These are phyloP conservation scores for Hypoxylon rubiginosum DNA, from an alignment of 2,329 filamentous ascomycete species.

Conservation along the genomic window DNA sequence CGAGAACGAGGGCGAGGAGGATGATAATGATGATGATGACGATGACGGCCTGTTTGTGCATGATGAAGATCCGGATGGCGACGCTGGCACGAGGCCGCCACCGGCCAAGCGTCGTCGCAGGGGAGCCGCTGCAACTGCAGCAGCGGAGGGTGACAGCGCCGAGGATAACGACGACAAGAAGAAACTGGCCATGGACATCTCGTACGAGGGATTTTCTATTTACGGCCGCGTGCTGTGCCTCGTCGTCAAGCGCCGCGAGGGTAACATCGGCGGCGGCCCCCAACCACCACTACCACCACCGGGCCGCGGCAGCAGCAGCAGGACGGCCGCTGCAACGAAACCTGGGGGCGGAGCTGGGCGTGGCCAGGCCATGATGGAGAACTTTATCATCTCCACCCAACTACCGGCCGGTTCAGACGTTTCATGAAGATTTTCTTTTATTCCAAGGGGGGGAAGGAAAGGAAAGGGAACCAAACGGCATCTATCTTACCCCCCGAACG, in stretches of 20 bases:
- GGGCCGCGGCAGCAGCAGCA: slow-evolving; percentile 48
- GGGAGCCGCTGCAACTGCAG: slow-evolving; percentile 49
- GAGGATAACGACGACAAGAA: slow-evolving; percentile 83
- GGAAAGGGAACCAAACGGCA: background rate
- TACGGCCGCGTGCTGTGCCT: slow-evolving; percentile 93
- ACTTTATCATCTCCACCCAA: slow-evolving; percentile 87
- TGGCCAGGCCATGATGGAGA: slow-evolving; percentile 82
- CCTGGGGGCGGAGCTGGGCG: slow-evolving; percentile 45
- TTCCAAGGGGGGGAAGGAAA: too few relatives aligned
- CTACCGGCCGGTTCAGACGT: slow-evolving; percentile 60
- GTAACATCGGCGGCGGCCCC: slow-evolving; percentile 56
- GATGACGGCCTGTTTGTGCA: slow-evolving; percentile 51
- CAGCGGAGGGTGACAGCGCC: slow-evolving; percentile 46
- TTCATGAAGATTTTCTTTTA: slow-evolving; percentile 46
- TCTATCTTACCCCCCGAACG: slow-evolving; percentile 16
- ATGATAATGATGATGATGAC: too few relatives aligned
- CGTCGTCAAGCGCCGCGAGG: slow-evolving; percentile 83
- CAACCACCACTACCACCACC: slow-evolving; percentile 55
- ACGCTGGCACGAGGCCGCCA: slow-evolving; percentile 58
- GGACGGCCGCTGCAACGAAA: slow-evolving; percentile 49
- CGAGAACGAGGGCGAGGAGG: slow-evolving; percentile 50
- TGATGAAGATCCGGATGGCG: slow-evolving; percentile 52
- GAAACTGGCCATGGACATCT: slow-evolving; percentile 86
- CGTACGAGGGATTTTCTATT: slow-evolving; percentile 96
- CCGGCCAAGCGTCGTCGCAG: slow-evolving; percentile 63